Percentiles rank a stretch among this genome's conserved stretches.
These are phyloP conservation scores for Stellera chamaejasme DNA, from an alignment of 345 rosid genomes.

Conservation along the genomic window DNA sequence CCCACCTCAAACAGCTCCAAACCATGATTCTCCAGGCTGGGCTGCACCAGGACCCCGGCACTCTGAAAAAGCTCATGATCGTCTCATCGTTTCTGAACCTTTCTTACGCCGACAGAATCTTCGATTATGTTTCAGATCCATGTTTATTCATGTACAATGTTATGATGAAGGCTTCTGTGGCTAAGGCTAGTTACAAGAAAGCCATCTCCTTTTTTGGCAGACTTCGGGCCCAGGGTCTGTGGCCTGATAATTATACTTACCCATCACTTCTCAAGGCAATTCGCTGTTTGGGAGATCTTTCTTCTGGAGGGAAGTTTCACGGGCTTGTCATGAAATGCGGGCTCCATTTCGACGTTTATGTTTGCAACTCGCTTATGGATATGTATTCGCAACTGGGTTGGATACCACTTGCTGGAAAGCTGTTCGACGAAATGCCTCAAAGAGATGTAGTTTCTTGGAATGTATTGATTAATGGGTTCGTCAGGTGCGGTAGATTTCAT, in stretches of 20 bases:
- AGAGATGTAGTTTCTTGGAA: slow-evolving; percentile 70
- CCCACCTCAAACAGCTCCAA: slow-evolving; percentile 40
- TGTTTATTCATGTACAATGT: slow-evolving; percentile 42
- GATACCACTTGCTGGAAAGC: slow-evolving; percentile 19
- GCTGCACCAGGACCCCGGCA: slow-evolving; percentile 24
- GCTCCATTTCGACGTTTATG: slow-evolving; percentile 47
- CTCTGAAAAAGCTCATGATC: slow-evolving; percentile 34
- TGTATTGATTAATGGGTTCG: slow-evolving; percentile 54
- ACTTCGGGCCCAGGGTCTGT: slow-evolving; percentile 40
- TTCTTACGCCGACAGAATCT: slow-evolving; percentile 26
- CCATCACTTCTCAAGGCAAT: slow-evolving; percentile 49
- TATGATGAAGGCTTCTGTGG: slow-evolving; percentile 49
- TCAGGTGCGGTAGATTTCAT: slow-evolving; percentile 35
- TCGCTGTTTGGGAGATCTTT: slow-evolving; percentile 23
- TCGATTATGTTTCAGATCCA: slow-evolving; percentile 20
- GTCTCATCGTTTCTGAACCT: slow-evolving; percentile 28
- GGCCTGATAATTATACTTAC: slow-evolving; percentile 70
- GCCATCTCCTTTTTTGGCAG: slow-evolving; percentile 36
- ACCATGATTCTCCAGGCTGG: slow-evolving; percentile 33
- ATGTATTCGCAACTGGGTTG: slow-evolving; percentile 48
- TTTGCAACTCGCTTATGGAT: slow-evolving; percentile 53
- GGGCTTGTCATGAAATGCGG: slow-evolving; percentile 53
- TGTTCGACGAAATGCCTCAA: slow-evolving; percentile 68
- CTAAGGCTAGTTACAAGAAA: slow-evolving; percentile 24
- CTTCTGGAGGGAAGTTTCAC: slow-evolving; percentile 41